Evolutionary conservation across 768 basidiomycete genomes (phyloP), one percentile per base, ranked within the genome.

Genomic region (Austroboletus eburneus): DNA sequence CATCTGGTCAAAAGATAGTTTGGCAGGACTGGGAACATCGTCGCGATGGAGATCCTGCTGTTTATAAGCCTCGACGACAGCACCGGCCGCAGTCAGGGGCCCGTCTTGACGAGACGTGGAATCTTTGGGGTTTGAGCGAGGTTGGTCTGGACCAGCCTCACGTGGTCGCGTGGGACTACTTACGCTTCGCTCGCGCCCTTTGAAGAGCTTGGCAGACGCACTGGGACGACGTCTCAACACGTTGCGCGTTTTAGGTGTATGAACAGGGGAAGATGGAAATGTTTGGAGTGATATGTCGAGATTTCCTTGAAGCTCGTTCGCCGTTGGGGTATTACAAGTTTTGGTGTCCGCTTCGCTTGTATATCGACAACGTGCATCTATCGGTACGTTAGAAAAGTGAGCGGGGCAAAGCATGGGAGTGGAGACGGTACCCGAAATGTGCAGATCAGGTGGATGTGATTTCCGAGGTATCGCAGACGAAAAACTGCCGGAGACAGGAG

Each of bases 1-100:
- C 50, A 48, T 57, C 30, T 57, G 58, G 33, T 66, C 59, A 48
- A 64, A 54, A 1, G 63, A 59, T 17, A 59, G 43, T 44, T 64
- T 57, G 43, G 48, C 22, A 30, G 32, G 44, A 41, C 41, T 48
- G 33, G 33, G 10, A 1, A 22, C 22, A 8, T 54, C 51, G 6
- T 57, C 46, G 39, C 52, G 35, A 49, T 39, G 49, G 17, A 65
- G 55, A 41, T 69, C 68, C 43, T 73, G 76, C 38, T 70, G 69
- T 57, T 74, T 76, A 57, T 79, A 79, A 9, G 75, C 74, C 29
- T 69, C 69, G 3, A 65, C 73, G 29, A 78, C 70, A 1, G 70
- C 71, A 1, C 70, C 66, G 0, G 76, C 74, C 2, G 77, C 75
- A 1, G 77, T 78, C 20, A 77, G 62, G 7, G 57, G 22, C 6